Evolutionary conservation across 352 stramenopile species (phyloP), one percentile per base, ranked within the genome.

Genomic region (Globisporangium alternatum): DNA sequence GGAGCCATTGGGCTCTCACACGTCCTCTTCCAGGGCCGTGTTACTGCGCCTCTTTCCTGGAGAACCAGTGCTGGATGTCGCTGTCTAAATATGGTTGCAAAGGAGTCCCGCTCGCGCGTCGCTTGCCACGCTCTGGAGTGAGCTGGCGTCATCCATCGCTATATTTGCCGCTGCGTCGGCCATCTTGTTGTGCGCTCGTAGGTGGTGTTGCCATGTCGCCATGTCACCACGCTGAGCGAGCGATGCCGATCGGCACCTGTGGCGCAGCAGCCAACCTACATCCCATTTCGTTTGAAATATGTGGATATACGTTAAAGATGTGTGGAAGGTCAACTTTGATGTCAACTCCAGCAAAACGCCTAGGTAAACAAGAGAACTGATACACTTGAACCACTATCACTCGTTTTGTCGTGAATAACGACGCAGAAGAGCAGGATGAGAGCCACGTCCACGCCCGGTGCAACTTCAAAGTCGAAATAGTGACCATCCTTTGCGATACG

Each of bases 371-470:
- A 37, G 31, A 37, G 1, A 3, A 9, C 3, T 37, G 31, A 3
- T 37, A 9, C 31, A 10, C 31, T 3, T 0, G 2, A 37, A 3
- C 1, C 31, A 43, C 10, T 43, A 17, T 9, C 10, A 17, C 37
- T 45, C 5, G 52, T 57, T 17, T n/a, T 31, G 19, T 51, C 56
- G 22, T 66, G 17, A 12, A 66, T 12, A 19, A 41, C 41, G 2
- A 60, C 15, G 33, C 57, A 65, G 37, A 69, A 19, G 31, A 69
- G 17, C 30, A 66, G 56, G 9, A 65, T 28, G 15, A 69, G 49
- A 9, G 56, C 56, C 4, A 31, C 44, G 51, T 66, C 56, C n/a
- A 69, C 31, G 33, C 47, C 47, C 13, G 56, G 56, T 9, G 58
- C 64, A 17, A 66, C 31, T 19, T 60, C 41, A 1, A 69, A 8